Conservation (phyloP, 768 basidiomycete genomes). For the Dacryopinax spathularia region DNA sequence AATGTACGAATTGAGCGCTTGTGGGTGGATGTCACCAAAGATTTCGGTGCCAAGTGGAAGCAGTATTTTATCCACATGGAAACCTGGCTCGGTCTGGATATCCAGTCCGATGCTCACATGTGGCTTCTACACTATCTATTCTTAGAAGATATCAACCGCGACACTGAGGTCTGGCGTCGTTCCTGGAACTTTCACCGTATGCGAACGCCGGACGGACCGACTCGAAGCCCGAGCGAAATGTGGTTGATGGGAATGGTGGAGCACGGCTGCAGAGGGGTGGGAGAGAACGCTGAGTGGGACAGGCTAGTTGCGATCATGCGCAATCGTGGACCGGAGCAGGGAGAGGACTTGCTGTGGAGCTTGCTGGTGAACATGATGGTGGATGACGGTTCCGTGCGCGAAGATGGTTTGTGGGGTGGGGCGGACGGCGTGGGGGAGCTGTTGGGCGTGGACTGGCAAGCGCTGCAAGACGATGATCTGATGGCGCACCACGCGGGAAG, state of each 20-base stretch:
- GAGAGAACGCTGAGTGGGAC: background rate
- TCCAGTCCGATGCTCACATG: background rate
- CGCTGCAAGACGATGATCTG: conserved; percentile 5
- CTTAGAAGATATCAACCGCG: conserved; percentile 3
- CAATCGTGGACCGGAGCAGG: too few species aligned
- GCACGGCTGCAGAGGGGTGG: background rate
- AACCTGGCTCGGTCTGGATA: background rate
- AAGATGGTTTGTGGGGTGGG: too few species aligned
- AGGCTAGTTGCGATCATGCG: too few species aligned
- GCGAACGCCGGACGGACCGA: background rate
- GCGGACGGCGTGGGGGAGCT: background rate
- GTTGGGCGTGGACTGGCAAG: conserved; percentile 19
- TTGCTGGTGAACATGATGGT: too few species aligned
- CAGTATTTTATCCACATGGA: conserved; percentile 4
- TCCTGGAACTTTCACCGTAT: conserved; percentile 5
- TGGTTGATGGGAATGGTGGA: background rate
- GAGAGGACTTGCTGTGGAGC: too few species aligned
- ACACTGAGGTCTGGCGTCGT: background rate
- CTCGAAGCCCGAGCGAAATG: background rate
- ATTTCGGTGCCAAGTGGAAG: conserved; percentile 1
- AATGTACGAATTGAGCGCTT: conserved; percentile 7
- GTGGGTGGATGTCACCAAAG: conserved; percentile 6
- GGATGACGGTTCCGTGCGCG: too few species aligned
- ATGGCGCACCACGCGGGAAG: conserved; percentile 10
- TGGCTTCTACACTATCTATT: conserved; percentile 8